These are phyloP conservation scores for Gynostemma pentaphyllum DNA, from an alignment of 306 rosid genomes.

Conservation along the genomic window DNA sequence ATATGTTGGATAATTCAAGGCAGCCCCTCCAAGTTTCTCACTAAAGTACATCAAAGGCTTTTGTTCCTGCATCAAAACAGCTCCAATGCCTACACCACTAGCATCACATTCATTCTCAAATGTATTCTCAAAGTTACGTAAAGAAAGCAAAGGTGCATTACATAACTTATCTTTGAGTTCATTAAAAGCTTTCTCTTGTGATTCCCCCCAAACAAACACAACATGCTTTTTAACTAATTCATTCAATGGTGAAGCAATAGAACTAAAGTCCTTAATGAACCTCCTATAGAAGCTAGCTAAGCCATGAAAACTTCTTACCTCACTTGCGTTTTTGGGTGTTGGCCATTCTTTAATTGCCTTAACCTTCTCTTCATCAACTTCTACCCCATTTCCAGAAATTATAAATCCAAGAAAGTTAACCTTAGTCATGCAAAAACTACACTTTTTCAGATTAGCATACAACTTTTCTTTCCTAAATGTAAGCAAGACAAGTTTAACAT, in stretches of 20 bases:
- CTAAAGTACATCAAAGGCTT: background rate
- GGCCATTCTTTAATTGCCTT: background rate
- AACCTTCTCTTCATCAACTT: background rate
- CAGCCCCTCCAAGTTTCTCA: background rate
- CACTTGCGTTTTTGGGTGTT: background rate
- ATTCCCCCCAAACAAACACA: background rate
- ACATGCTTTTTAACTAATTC: background rate
- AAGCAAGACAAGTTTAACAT: no score
- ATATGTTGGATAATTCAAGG: background rate
- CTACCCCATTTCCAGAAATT: background rate
- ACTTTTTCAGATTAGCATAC: no score
- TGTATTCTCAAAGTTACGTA: background rate
- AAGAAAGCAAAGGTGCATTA: background rate
- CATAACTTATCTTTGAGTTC: background rate
- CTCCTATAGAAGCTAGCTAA: background rate
- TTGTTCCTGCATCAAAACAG: background rate
- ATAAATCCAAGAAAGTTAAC: background rate
- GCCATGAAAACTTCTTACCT: background rate
- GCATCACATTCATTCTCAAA: background rate
- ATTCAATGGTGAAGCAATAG: background rate
- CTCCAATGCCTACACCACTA: background rate
- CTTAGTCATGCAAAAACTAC: no score
- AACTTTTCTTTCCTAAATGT: no score
- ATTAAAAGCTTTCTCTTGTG: background rate
- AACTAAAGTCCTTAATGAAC: background rate